A percentile compares a stretch with the other conserved stretches of the same genome.
These are phyloP conservation scores for Sclerotinia trifoliorum DNA, from an alignment of 2,329 filamentous ascomycete species.

Conservation along the genomic window DNA sequence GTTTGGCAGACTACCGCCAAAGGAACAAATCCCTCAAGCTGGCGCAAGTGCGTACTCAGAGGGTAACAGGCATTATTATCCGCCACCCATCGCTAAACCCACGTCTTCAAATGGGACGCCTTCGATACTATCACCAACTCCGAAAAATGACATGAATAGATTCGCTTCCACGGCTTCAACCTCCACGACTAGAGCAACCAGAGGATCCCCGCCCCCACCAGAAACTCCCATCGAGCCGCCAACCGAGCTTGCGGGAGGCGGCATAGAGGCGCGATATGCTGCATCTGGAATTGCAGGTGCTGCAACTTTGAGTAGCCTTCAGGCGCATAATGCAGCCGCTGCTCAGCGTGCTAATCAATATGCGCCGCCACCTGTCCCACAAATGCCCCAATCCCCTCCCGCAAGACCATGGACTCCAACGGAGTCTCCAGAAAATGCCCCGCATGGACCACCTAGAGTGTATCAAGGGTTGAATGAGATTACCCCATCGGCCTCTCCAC, in stretches of 20 bases:
- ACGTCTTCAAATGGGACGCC: slow-evolving; percentile 30
- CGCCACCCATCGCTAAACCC: slow-evolving; percentile 49
- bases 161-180: slow-evolving; percentile 84
- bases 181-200: slow-evolving; percentile 85
- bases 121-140: slow-evolving; percentile 34
- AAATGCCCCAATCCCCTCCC: slow-evolving; percentile 36
- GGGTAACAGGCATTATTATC: slow-evolving; percentile 49
- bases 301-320: slow-evolving; percentile 74
- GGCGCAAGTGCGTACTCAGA: slow-evolving; percentile 31
- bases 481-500: slow-evolving; percentile 42
- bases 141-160: slow-evolving; percentile 53
- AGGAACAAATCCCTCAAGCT: slow-evolving; percentile 27
- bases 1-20: slow-evolving; percentile 59
- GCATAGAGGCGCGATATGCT: slow-evolving; percentile 88
- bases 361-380: slow-evolving; percentile 48
- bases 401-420: slow-evolving; percentile 91
- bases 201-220: slow-evolving; percentile 90
- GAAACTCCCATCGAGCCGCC: slow-evolving; percentile 84
- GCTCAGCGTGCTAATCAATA: slow-evolving; percentile 81
- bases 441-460: slow-evolving; percentile 84
- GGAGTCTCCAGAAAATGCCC: slow-evolving; percentile 79
- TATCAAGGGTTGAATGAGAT: slow-evolving; percentile 84
- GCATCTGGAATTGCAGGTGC: slow-evolving; percentile 87
- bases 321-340: slow-evolving; percentile 73
- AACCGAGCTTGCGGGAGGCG: slow-evolving; percentile 67